Base-by-base conservation (phyloP, 1,284 basidiomycete species). In the Sutorius eximius region DNA sequence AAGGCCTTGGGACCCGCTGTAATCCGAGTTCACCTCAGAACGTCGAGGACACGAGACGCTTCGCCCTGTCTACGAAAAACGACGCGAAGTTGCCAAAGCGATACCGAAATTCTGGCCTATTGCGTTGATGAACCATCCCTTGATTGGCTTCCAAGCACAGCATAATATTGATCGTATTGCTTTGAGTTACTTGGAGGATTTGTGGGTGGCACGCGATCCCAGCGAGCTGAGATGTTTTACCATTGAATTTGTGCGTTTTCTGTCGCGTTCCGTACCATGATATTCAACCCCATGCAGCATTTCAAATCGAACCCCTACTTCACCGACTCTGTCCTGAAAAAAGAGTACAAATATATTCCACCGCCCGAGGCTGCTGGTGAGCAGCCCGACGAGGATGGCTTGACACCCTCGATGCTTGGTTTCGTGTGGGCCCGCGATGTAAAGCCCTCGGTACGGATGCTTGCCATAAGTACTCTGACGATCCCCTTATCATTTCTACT, bases 241-340 rank as follows among this genome's bases (percentile, higher is more conserved):
- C 38, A 71, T 92, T 55, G 89, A 92, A 77, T 89, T 92, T 71
- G 89, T 91, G 70, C 64, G 90, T 83, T 34, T 43, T 30, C 18
- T 55, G 44, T 50, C 41, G n/a, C 32, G n/a, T 46, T 41, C 20
- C 11, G 18, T 18, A 33, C 45, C 15, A 13, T n/a, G 4, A 13
- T 32, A 16, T 45, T 69, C 43, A 67, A 24, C 42, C 10, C 36
- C 22, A 16, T 22, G 3, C 60, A 92, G 89, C 67, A 88, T 67
- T 93, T 92, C 78, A 89, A 87, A 69, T 80, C 89, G 66, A 93
- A 93, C 74, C 87, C 88, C 20, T 89, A 82, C 74, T 93, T 93
- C 74, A 75, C 75, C 22, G 83, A 93, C 71, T 75, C 75, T 48
- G 80, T 91, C 37, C 71, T 93, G 65, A 89, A 82, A 70, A 93